Evolutionary conservation across 306 rosid genomes (phyloP).

Genomic region (Abrus pulchellus): DNA sequence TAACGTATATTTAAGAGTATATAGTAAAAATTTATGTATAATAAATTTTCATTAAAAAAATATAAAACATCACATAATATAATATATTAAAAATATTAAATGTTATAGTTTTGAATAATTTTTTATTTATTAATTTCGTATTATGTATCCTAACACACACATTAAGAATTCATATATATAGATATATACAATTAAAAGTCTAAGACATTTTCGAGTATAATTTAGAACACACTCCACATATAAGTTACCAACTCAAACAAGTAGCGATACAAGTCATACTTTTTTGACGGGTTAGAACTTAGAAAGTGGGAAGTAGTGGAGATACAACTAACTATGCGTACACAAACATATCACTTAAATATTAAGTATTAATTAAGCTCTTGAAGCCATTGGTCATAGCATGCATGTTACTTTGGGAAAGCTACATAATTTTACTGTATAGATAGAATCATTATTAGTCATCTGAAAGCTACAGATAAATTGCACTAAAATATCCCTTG

Average conservation of each 20-base stretch:
- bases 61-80: too few species aligned
- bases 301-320: conserved; percentile 42
- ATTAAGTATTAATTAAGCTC: neutral
- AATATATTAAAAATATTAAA: too few species aligned
- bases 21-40: too few species aligned
- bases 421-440: conserved; percentile 16
- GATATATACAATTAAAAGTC: neutral
- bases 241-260: conserved; percentile 33
- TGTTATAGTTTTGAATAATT: too few species aligned
- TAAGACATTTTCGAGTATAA: neutral
- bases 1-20: too few species aligned
- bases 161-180: too few species aligned
- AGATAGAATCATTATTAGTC: conserved; percentile 24
- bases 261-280: conserved; percentile 14
- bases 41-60: too few species aligned
- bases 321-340: conserved; percentile 38
- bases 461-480: neutral
- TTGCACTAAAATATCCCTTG: conserved; percentile 19
- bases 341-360: neutral
- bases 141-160: too few species aligned
- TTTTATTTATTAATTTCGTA: too few species aligned
- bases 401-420: neutral
- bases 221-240: neutral
- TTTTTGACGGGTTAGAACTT: conserved; percentile 40
- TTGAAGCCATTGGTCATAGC: conserved; percentile 16